Evolutionary conservation across 1,139 yeast species (phyloP).

Genomic region (Yamadazyma jaroonii): DNA sequence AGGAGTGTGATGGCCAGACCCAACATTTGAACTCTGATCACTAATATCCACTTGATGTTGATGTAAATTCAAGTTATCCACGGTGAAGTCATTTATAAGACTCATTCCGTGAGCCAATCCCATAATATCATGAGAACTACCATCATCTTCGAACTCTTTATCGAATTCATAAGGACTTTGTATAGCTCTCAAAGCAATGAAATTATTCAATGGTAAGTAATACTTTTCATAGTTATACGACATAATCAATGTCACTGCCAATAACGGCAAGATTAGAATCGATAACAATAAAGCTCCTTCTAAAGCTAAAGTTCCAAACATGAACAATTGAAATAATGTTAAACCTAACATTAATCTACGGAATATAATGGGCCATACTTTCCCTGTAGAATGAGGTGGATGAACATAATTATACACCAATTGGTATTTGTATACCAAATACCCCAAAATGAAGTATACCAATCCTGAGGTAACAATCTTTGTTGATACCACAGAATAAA

Average conservation of each 20-base stretch:
- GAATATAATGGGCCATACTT: conserved; percentile 69
- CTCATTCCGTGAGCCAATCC: conserved; percentile 3
- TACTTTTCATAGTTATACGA: conserved; percentile 58
- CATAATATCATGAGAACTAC: conserved; percentile 4
- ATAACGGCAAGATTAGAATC: conserved; percentile 49
- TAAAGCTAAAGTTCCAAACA: conserved; percentile 67
- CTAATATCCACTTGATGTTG: conserved; percentile 2
- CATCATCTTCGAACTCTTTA: conserved; percentile 41
- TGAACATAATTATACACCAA: conserved; percentile 65
- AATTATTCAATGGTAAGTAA: conserved; percentile 56
- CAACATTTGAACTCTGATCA: conserved; percentile 6
- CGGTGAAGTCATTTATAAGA: not conserved
- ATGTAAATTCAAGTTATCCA: not conserved
- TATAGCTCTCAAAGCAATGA: conserved; percentile 63
- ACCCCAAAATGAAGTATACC: conserved; percentile 58
- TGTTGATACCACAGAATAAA: conserved; percentile 65
- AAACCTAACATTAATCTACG: conserved; percentile 61
- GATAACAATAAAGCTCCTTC: conserved; percentile 59
- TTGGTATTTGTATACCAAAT: conserved; percentile 65
- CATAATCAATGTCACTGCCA: conserved; percentile 47
- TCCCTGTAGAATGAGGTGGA: conserved; percentile 71
- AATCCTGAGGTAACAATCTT: conserved; percentile 63
- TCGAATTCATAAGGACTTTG: conserved; percentile 43
- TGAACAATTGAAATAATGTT: conserved; percentile 58
- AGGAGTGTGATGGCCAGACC: not conserved